Evolutionary conservation across 1,139 yeast species (phyloP).

Genomic region (Candida buenavistaensis): DNA sequence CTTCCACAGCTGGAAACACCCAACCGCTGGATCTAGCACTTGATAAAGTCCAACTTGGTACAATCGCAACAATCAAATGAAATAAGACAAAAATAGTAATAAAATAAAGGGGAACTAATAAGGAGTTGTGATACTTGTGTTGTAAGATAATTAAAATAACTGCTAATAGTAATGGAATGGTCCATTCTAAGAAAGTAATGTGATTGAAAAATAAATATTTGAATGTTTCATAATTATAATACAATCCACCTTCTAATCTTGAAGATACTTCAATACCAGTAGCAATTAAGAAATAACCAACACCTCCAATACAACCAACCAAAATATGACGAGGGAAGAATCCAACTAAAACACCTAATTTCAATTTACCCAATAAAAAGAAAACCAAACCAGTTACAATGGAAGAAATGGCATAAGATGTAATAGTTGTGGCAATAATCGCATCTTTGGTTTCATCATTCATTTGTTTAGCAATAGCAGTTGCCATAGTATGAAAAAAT

Average conservation of each 20-base stretch:
- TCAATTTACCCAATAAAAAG: slow-evolving; percentile 71
- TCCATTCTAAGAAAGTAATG: slow-evolving; percentile 64
- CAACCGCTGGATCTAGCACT: slow-evolving; percentile 74
- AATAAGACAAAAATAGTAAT: slow-evolving; percentile 67
- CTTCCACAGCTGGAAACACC: slow-evolving; percentile 72
- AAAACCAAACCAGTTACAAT: slow-evolving; percentile 85
- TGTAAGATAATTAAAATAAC: slow-evolving; percentile 61
- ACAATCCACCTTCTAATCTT: slow-evolving; percentile 70
- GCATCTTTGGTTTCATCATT: slow-evolving; percentile 51
- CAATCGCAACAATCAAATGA: slow-evolving; percentile 62
- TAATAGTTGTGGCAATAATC: slow-evolving; percentile 81
- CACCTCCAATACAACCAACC: slow-evolving; percentile 98
- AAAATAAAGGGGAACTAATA: slow-evolving; percentile 80
- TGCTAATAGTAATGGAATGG: slow-evolving; percentile 67
- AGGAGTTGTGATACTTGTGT: slow-evolving; percentile 64
- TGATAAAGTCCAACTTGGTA: slow-evolving; percentile 66
- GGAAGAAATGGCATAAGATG: slow-evolving; percentile 81
- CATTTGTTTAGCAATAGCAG: slow-evolving; percentile 58
- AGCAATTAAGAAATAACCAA: slow-evolving; percentile 85
- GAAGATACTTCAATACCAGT: slow-evolving; percentile 93
- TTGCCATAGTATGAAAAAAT: slow-evolving; percentile 94
- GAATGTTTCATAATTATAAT: slow-evolving; percentile 60
- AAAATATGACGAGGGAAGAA: slow-evolving; percentile 94
- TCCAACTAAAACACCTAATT: slow-evolving; percentile 83
- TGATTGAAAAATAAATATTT: slow-evolving; percentile 38